phyloP scores from a whole-genome alignment of 2,329 filamentous ascomycete genomes.

The Cladorrhinum sp. region DNA sequence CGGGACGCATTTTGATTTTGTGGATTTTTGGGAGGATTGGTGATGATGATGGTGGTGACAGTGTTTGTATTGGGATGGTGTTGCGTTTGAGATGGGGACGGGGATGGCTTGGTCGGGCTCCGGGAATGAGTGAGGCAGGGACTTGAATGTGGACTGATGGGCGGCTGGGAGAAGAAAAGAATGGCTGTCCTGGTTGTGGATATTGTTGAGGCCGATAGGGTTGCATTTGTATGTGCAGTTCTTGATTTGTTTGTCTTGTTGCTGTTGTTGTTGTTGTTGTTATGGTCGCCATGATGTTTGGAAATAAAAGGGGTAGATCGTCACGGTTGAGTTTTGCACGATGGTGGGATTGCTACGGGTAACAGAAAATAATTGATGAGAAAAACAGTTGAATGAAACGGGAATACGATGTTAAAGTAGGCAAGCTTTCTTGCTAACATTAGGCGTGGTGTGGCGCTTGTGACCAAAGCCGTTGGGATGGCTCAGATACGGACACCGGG shows the following conservation, averaged over 20 bases:
- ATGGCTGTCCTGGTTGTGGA: not conserved
- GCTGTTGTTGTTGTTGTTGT: not conserved
- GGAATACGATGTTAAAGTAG: not conserved
- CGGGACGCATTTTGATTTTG: not conserved
- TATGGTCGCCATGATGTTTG: not conserved
- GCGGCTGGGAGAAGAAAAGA: not conserved
- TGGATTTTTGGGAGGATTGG: not conserved
- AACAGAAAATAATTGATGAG: not conserved
- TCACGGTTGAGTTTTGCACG: not conserved
- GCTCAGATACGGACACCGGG: not conserved
- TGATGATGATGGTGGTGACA: not conserved
- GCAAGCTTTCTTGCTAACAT: not conserved
- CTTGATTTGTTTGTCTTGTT: not conserved
- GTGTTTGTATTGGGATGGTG: not conserved
- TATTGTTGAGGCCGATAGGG: not conserved
- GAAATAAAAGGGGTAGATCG: not conserved
- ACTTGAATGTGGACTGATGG: not conserved
- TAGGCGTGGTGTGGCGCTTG: not conserved
- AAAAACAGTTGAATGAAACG: not conserved
- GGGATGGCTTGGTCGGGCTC: not conserved
- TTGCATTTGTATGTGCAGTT: not conserved
- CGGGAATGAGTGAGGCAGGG: not conserved
- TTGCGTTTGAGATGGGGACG: not conserved
- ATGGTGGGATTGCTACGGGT: not conserved
- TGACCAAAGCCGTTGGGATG: not conserved